These are phyloP conservation scores for Avena sativa DNA, from an alignment of 176 grass and related monocot genomes.

Conservation along the genomic window DNA sequence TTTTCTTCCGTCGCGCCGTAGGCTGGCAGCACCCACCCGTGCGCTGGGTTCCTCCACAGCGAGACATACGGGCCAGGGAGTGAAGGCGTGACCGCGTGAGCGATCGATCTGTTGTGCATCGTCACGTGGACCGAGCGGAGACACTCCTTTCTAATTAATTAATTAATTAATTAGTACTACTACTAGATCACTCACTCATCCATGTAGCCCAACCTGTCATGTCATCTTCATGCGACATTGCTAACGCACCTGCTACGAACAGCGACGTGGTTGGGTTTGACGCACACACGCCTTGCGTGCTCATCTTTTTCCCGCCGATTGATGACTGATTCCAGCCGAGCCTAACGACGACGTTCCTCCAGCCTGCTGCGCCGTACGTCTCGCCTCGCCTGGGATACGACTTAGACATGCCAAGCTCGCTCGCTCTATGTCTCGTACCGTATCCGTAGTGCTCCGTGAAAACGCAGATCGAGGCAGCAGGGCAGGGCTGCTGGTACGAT, in stretches of 20 bases:
- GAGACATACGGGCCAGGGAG: not conserved
- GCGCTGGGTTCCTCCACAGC: not conserved
- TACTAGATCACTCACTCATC: too few species aligned
- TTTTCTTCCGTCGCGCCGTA: too few species aligned
- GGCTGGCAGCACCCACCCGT: too few species aligned
- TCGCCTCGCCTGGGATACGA: not conserved
- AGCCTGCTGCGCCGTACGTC: too few species aligned
- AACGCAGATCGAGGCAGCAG: too few species aligned
- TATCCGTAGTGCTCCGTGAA: too few species aligned
- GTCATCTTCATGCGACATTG: not conserved
- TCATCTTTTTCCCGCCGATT: not conserved
- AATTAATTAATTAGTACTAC: too few species aligned
- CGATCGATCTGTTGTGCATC: not conserved
- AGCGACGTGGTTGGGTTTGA: not conserved
- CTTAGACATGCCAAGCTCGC: not conserved
- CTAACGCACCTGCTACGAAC: not conserved
- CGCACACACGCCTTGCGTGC: not conserved
- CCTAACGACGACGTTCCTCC: not conserved
- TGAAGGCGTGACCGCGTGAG: not conserved
- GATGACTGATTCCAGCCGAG: not conserved
- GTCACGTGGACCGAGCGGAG: slow-evolving; percentile 7
- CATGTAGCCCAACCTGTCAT: not conserved
- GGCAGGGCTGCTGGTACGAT: not conserved
- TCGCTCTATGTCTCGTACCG: too few species aligned
- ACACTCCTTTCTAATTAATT: not conserved